Evolutionary conservation across 805 yeast species (phyloP).

Genomic region (Metschnikowia kofuensis): DNA sequence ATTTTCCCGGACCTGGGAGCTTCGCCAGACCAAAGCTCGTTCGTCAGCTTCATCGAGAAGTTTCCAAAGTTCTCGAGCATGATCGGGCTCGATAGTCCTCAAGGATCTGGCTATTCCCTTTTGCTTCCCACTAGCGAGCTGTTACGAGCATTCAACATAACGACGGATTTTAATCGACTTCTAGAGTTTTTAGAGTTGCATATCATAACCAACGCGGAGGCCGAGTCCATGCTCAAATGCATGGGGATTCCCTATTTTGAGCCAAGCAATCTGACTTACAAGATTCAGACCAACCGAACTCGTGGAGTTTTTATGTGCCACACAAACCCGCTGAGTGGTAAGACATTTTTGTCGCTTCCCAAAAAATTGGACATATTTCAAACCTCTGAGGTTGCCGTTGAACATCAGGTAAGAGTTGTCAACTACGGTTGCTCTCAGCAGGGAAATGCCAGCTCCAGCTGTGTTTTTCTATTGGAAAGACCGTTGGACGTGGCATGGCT

Average conservation of each 20-base stretch:
- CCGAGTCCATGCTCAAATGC: constrained; percentile 48
- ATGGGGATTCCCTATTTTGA: constrained; percentile 20
- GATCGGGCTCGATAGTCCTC: constrained; percentile 30
- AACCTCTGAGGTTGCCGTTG: constrained; percentile 24
- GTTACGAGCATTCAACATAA: constrained; percentile 49
- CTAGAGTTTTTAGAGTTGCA: constrained; percentile 64
- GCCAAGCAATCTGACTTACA: constrained; percentile 4
- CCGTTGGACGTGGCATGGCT: constrained; percentile 69
- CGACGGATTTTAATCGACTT: constrained; percentile 41
- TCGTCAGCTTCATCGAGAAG: constrained; percentile 44
- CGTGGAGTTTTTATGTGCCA: constrained; percentile 13
- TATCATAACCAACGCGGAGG: constrained; percentile 57
- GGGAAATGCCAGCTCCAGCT: constrained; percentile 31
- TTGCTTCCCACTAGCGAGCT: constrained; percentile 68
- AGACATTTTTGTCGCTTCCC: constrained; percentile 12
- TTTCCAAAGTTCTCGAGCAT: constrained; percentile 43
- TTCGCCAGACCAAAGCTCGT: constrained; percentile 23
- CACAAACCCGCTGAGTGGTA: constrained; percentile 11
- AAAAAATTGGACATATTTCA: constrained; percentile 2
- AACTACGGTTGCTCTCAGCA: constrained; percentile 56
- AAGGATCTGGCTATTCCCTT: constrained; percentile 49
- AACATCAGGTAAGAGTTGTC: constrained; percentile 55
- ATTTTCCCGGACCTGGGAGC: constrained; percentile 47
- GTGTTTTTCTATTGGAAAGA: constrained; percentile 64
- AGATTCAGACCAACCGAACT: constrained; percentile 15